Base-by-base conservation (phyloP, 31 red algal species). In the Odonthalia washingtoniensis region DNA sequence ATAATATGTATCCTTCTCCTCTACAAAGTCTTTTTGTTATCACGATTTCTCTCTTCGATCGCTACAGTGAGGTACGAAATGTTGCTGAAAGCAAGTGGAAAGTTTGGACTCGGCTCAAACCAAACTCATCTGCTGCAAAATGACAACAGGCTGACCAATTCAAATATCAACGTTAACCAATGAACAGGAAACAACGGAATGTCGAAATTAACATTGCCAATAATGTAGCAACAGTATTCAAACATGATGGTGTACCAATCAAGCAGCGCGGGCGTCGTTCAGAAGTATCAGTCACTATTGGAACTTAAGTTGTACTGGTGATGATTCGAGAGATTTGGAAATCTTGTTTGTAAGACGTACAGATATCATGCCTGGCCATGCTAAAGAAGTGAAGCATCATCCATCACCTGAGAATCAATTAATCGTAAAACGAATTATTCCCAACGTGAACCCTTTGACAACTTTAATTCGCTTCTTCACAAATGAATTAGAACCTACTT, bases 41-140 rank as follows among this genome's bases (percentile, higher is more conserved):
- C n/a, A n/a, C n/a, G n/a, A n/a, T n/a, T n/a, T n/a, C n/a, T n/a
- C n/a, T n/a, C n/a, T n/a, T n/a, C n/a, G n/a, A n/a, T n/a, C n/a
- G n/a, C n/a, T n/a, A n/a, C n/a, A n/a, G n/a, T n/a, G n/a, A n/a
- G n/a, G n/a, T n/a, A n/a, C n/a, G n/a, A n/a, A n/a, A n/a, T n/a
- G n/a, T n/a, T n/a, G n/a, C n/a, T n/a, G n/a, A n/a, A 98, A 89
- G 83, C 88, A 3, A 84, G 96, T 24, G 96, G 96, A 27, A 98
- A 98, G 82, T 98, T 98, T 77, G 96, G 96, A 4, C 92, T 98
- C 12, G 96, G 96, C 53, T 98, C 96, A 98, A 60, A 98, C 95
- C 92, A 92, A 92, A 37, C 92, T 98, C 43, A 94, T 98, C 45
- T 98, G 96, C 92, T 76, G 86, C 57, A 98, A 98, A 80, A 98